Evolutionary conservation across 2,329 filamentous ascomycete species (phyloP).

Genomic region (Colletotrichum tropicicola): DNA sequence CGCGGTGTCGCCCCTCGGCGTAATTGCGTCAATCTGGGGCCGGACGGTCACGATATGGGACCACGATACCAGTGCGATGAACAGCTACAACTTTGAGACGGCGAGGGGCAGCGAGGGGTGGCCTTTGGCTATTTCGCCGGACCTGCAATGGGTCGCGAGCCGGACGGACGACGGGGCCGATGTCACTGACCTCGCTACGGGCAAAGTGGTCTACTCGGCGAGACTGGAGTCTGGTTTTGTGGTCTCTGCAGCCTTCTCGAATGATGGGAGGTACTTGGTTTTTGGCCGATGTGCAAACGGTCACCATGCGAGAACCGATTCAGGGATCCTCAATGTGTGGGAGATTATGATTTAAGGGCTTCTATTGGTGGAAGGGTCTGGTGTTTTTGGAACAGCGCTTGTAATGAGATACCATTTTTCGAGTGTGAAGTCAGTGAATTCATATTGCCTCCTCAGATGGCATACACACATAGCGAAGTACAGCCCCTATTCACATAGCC

Average conservation of each 20-base stretch:
- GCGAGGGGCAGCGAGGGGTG: constrained; percentile 20
- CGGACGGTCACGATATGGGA: constrained; percentile 25
- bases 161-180: constrained; percentile 28
- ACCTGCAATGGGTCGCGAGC: constrained; percentile 21
- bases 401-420: too few species aligned
- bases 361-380: background rate
- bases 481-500: too few species aligned
- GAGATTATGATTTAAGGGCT: background rate
- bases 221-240: constrained; percentile 23
- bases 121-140: constrained; percentile 23
- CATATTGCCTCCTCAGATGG: too few species aligned
- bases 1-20: background rate
- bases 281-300: constrained; percentile 7
- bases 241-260: constrained; percentile 16
- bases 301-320: constrained; percentile 14
- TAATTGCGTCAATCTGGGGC: constrained; percentile 22
- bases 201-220: constrained; percentile 20
- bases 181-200: constrained; percentile 22
- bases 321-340: constrained; percentile 17
- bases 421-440: too few species aligned
- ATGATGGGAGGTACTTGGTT: constrained; percentile 5
- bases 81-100: constrained; percentile 24
- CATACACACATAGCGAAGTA: too few species aligned
- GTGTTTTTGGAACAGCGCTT: background rate
- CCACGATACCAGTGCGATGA: constrained; percentile 7